Evolutionary conservation across 805 yeast genomes (phyloP).

Genomic region (Candida manassasensis): DNA sequence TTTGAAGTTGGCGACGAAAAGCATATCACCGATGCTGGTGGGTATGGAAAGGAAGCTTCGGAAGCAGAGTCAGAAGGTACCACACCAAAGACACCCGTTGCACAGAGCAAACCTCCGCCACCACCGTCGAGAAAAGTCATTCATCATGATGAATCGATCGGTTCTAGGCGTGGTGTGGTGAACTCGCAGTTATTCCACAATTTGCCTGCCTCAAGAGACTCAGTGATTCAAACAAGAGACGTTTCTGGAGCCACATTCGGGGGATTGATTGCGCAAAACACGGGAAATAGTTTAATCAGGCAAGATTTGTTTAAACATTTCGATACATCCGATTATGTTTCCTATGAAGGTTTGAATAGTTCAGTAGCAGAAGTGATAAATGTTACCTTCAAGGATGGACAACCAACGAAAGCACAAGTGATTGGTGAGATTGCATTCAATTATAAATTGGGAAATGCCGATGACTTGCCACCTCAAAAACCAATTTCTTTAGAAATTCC

Average conservation of each 20-base stretch:
- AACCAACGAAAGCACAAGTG: constrained; percentile 51
- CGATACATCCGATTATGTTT: constrained; percentile 26
- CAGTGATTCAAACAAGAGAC: constrained; percentile 15
- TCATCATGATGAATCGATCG: constrained; percentile 25
- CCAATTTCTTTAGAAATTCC: constrained; percentile 38
- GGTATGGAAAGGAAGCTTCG: background rate
- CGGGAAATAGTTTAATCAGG: constrained; percentile 30
- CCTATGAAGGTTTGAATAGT: constrained; percentile 69
- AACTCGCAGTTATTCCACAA: constrained; percentile 45
- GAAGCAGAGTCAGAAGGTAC: background rate
- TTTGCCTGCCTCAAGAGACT: constrained; percentile 37
- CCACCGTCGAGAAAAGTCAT: constrained; percentile 54
- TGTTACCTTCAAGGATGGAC: constrained; percentile 70
- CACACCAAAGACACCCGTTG: background rate
- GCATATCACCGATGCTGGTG: background rate
- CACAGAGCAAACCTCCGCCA: constrained; percentile 40
- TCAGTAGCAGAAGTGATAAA: constrained; percentile 83
- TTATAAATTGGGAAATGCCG: constrained; percentile 31
- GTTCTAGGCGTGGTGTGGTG: constrained; percentile 16
- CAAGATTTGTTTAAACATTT: constrained; percentile 23
- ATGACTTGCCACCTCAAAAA: constrained; percentile 8
- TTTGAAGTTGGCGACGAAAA: constrained; percentile 4
- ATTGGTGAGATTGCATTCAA: constrained; percentile 87
- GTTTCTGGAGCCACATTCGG: constrained; percentile 16
- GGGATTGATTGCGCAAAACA: constrained; percentile 27